Evolutionary conservation across 2,329 filamentous ascomycete genomes (phyloP).

Genomic region (Penicillium sp.): DNA sequence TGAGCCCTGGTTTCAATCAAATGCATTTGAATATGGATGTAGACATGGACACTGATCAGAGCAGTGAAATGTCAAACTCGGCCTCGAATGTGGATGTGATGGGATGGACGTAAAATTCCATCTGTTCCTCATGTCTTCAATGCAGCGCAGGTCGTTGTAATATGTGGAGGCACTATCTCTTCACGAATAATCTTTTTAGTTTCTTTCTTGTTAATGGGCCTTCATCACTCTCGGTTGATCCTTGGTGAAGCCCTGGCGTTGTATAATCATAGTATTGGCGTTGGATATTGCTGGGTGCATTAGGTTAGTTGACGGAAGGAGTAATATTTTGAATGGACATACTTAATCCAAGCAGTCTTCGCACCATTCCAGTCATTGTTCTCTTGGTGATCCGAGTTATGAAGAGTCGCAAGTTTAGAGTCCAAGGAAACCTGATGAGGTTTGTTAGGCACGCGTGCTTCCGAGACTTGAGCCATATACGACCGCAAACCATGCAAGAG

Average conservation of each 20-base stretch:
- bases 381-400: not conserved
- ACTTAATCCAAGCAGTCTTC: not conserved
- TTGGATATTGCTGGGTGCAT: not conserved
- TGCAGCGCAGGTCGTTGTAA: conserved; percentile 10
- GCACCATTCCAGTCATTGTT: not conserved
- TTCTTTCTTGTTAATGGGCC: not conserved
- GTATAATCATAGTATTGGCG: not conserved
- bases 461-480: not conserved
- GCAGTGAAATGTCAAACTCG: conserved; percentile 19
- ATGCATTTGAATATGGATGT: conserved; percentile 30
- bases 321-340: not conserved
- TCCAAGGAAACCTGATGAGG: not conserved
- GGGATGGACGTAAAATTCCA: conserved; percentile 31
- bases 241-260: not conserved
- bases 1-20: conserved; percentile 20
- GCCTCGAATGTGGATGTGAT: conserved; percentile 25
- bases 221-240: not conserved
- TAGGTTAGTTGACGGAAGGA: not conserved
- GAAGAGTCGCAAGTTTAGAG: not conserved
- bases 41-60: conserved; percentile 30
- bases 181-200: conserved; percentile 1
- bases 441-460: not conserved
- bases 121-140: not conserved
- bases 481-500: not conserved
- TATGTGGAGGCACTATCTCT: not conserved